Evolutionary conservation across 2,329 filamentous ascomycete genomes (phyloP).

Genomic region (Claviceps sp.): DNA sequence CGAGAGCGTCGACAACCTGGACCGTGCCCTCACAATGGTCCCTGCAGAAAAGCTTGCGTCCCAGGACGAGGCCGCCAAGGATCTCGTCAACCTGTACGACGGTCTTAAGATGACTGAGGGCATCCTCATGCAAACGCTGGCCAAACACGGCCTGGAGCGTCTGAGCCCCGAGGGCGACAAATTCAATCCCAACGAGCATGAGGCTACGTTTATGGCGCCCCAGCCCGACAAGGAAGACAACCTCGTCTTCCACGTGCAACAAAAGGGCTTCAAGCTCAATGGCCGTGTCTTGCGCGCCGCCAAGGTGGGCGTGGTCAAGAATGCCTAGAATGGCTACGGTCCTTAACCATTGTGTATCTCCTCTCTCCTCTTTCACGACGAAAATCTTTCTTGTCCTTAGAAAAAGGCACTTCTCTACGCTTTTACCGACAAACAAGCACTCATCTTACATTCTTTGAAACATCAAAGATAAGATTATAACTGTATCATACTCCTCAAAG

Average conservation of each 20-base stretch:
- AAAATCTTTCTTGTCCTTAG: too few species aligned
- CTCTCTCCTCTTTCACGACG: neutral
- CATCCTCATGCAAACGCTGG: constrained; percentile 74
- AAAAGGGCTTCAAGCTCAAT: constrained; percentile 92
- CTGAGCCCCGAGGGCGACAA: constrained; percentile 73
- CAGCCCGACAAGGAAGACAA: constrained; percentile 80
- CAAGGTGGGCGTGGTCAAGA: constrained; percentile 95
- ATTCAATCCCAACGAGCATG: constrained; percentile 94
- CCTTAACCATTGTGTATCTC: neutral
- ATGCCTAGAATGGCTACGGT: constrained; percentile 28
- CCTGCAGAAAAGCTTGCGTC: constrained; percentile 56
- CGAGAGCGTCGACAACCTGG: constrained; percentile 92
- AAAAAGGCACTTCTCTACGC: neutral
- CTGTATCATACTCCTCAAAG: constrained; percentile 3
- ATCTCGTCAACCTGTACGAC: constrained; percentile 68
- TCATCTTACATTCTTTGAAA: neutral
- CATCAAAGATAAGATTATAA: neutral
- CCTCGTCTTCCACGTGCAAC: constrained; percentile 81
- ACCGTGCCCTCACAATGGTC: constrained; percentile 75
- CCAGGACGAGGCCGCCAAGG: constrained; percentile 44
- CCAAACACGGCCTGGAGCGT: constrained; percentile 87
- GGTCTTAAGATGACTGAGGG: constrained; percentile 91
- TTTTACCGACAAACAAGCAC: neutral
- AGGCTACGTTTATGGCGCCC: constrained; percentile 90
- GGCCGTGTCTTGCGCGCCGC: constrained; percentile 78